These are phyloP conservation scores for Hypoxylon sp. DNA, from an alignment of 2,329 filamentous ascomycete genomes.

Conservation along the genomic window DNA sequence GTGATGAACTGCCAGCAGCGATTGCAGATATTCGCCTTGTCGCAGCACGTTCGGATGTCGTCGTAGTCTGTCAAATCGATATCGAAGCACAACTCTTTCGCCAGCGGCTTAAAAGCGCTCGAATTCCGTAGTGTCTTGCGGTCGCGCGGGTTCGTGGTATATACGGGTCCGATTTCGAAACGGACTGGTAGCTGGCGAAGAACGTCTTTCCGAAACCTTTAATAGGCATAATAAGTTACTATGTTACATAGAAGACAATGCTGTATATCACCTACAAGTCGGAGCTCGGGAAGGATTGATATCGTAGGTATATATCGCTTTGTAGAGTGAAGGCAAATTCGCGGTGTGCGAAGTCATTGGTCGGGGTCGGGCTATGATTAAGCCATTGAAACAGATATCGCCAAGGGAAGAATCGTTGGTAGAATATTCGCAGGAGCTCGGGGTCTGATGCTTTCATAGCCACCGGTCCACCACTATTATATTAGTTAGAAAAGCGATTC, in stretches of 20 bases:
- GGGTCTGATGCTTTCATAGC: slow-evolving; percentile 75
- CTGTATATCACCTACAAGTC: slow-evolving; percentile 62
- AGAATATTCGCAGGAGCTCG: slow-evolving; percentile 92
- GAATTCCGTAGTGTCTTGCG: slow-evolving; percentile 85
- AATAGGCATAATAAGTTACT: background rate
- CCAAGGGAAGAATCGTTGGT: slow-evolving; percentile 95
- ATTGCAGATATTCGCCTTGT: slow-evolving; percentile 90
- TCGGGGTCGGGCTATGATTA: slow-evolving; percentile 89
- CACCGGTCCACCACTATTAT: slow-evolving; percentile 54
- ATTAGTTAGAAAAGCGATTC: slow-evolving; percentile 39
- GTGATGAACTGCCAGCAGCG: slow-evolving; percentile 98
- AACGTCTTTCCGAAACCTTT: slow-evolving; percentile 89
- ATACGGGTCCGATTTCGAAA: slow-evolving; percentile 99
- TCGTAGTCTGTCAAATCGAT: slow-evolving; percentile 99
- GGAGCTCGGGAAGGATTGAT: slow-evolving; percentile 76
- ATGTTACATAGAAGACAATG: background rate
- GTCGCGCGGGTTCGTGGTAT: slow-evolving; percentile 92
- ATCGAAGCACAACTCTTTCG: slow-evolving; percentile 98
- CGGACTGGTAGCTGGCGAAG: slow-evolving; percentile 89
- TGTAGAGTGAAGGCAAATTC: slow-evolving; percentile 97
- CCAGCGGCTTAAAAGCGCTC: slow-evolving; percentile 85
- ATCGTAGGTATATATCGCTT: slow-evolving; percentile 92
- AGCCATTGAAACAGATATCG: slow-evolving; percentile 97
- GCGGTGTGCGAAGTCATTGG: slow-evolving; percentile 89
- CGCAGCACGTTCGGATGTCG: slow-evolving; percentile 94